Evolutionary conservation across 2,329 filamentous ascomycete genomes (phyloP), one percentile per base, ranked within the genome.

Genomic region (Scedosporium aurantiacum): DNA sequence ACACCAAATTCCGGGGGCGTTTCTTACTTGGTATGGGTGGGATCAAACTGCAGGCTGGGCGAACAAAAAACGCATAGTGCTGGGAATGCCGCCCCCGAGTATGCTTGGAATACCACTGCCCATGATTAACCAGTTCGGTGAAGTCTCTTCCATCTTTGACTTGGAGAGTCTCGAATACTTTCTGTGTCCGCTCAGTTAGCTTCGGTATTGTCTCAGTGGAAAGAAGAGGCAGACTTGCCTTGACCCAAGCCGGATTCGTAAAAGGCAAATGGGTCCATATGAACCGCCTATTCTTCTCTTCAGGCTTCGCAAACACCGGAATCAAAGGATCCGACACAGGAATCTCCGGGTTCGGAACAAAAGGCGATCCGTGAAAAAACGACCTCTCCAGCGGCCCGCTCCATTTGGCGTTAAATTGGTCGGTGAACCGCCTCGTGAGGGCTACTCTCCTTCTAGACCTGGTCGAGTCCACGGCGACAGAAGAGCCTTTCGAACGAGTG

Each of bases 211-310:
- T 21, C 12, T 21, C 12, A 18, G 40, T 37, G 18, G 14, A 8
- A 57, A 57, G 4, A 16, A 4, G 14, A 57, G 4, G 41, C 61
- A 16, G 3, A 60, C 71, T 63, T 67, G 81, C 80, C 73, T 80
- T 82, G 2, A 83, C 81, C 82, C 82, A 84, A 0, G 78, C 75
- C 0, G 82, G 80, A 59, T 84, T 83, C 7, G 80, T 84, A 28
- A 78, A 83, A 0, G 81, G 79, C 18, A 82, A 65, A 68, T 84
- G 82, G 56, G 84, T 76, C 82, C 82, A 84, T 65, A 80, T 77
- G 65, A 83, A 83, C 67, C 2, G 68, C 65, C 41, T 69, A 32
- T 60, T 60, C 47, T 32, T 55, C n/a, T 50, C n/a, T 8, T 60
- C 58, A 12, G 58, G 58, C 58, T 60, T 60, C 32, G 32, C 28